phyloP scores from a whole-genome alignment of 2,329 filamentous ascomycete species.

The Calonectria montana region DNA sequence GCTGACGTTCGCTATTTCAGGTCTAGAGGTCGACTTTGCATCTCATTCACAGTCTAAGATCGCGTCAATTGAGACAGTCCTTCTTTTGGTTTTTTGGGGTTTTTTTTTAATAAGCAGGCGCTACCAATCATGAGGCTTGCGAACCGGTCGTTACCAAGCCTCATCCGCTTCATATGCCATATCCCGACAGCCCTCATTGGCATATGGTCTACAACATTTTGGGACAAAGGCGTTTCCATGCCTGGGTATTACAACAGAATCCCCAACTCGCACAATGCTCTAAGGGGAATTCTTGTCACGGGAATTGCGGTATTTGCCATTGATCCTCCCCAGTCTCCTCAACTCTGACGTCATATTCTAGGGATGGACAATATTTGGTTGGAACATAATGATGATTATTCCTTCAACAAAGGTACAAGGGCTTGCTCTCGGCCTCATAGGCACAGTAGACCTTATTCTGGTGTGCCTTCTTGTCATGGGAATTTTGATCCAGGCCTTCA shows the following conservation, averaged over 20 bases:
- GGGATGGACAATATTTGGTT: conserved; percentile 13
- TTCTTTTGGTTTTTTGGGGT: neutral
- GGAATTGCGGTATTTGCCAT: conserved; percentile 1
- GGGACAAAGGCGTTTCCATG: neutral
- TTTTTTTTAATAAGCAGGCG: neutral
- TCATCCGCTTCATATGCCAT: conserved; percentile 7
- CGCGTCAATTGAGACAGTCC: neutral
- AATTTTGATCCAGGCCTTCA: conserved; percentile 1
- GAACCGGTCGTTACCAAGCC: neutral
- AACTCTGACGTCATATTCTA: conserved; percentile 3
- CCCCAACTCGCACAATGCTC: neutral
- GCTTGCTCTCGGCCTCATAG: neutral
- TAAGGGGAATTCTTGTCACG: neutral
- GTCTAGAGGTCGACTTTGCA: neutral
- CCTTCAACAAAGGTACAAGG: conserved; percentile 5
- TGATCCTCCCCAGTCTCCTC: neutral
- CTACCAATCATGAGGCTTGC: neutral
- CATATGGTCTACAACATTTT: conserved; percentile 6
- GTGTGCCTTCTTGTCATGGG: neutral
- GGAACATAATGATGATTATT: conserved; percentile 14
- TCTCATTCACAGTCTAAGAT: neutral
- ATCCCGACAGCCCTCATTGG: conserved; percentile 9
- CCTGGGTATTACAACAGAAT: neutral
- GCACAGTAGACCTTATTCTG: neutral
- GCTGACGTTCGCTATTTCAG: neutral